Conservation (phyloP, 2,329 filamentous ascomycete genomes). For the Colletotrichum tanaceti region DNA sequence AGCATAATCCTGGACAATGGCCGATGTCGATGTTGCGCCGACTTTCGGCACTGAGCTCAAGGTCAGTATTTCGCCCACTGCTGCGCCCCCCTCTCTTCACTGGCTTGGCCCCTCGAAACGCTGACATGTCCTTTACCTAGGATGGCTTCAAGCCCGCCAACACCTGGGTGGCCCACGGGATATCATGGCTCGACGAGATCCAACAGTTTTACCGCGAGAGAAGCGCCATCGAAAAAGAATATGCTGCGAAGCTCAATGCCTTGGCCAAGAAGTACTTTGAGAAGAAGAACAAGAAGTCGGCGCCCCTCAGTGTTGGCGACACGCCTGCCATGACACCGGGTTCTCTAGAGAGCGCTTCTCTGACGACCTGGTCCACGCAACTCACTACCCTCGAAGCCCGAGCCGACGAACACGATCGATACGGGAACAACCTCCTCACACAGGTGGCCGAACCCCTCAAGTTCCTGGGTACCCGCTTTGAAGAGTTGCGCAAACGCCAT, state of each 20-base stretch:
- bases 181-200: constrained; percentile 95
- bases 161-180: constrained; percentile 88
- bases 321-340: constrained; percentile 93
- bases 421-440: constrained; percentile 79
- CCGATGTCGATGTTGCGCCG: constrained; percentile 83
- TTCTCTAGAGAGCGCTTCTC: constrained; percentile 93
- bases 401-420: constrained; percentile 89
- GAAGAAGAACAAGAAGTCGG: constrained; percentile 92
- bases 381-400: constrained; percentile 88
- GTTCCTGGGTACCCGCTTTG: constrained; percentile 77
- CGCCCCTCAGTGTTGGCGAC: constrained; percentile 91
- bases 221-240: constrained; percentile 95
- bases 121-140: constrained; percentile 58
- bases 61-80: constrained; percentile 61
- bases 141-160: constrained; percentile 98
- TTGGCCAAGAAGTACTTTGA: constrained; percentile 98
- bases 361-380: constrained; percentile 97
- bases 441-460: constrained; percentile 91
- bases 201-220: constrained; percentile 98
- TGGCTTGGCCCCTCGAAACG: constrained; percentile 30
- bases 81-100: not conserved
- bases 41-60: constrained; percentile 95
- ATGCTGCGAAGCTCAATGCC: constrained; percentile 85
- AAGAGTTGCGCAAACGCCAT: constrained; percentile 93
- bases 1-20: constrained; percentile 64